Evolutionary conservation across 345 rosid genomes (phyloP).

Genomic region (Alliaria petiolata): DNA sequence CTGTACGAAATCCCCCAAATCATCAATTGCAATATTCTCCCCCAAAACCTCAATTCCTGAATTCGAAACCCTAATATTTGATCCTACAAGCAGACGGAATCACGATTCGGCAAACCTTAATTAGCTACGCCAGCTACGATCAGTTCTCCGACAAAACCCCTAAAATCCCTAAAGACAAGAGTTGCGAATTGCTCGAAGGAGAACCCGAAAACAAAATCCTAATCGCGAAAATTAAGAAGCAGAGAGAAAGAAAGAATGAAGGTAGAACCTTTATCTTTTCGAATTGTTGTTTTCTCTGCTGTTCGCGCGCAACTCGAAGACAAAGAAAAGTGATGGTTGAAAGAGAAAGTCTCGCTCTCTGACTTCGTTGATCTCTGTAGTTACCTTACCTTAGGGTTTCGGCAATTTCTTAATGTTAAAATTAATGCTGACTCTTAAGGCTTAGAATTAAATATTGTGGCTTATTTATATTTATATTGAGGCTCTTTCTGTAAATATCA

Average conservation of each 20-base stretch:
- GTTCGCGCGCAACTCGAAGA: constrained; percentile 13
- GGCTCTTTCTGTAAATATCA: no score
- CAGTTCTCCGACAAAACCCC: background rate
- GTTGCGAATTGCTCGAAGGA: background rate
- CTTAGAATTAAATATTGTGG: no score
- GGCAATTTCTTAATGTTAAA: background rate
- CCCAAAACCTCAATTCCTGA: background rate
- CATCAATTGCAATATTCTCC: background rate
- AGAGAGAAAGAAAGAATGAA: background rate
- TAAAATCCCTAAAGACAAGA: background rate
- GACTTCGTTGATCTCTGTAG: background rate
- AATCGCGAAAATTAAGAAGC: background rate
- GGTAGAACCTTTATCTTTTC: background rate
- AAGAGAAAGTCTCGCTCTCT: background rate
- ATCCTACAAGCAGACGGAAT: background rate
- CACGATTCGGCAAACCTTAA: background rate
- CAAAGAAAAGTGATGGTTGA: background rate
- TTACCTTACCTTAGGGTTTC: constrained; percentile 9
- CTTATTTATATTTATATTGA: no score
- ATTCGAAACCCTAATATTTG: background rate
- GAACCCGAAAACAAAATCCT: background rate
- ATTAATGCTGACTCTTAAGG: no score
- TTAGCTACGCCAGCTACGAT: background rate
- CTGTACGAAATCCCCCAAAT: background rate
- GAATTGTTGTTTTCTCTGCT: background rate